A percentile compares a stretch with the other conserved stretches of the same genome.
Conservation (phyloP, 2,329 filamentous ascomycete species). For the Fusarium begoniae region DNA sequence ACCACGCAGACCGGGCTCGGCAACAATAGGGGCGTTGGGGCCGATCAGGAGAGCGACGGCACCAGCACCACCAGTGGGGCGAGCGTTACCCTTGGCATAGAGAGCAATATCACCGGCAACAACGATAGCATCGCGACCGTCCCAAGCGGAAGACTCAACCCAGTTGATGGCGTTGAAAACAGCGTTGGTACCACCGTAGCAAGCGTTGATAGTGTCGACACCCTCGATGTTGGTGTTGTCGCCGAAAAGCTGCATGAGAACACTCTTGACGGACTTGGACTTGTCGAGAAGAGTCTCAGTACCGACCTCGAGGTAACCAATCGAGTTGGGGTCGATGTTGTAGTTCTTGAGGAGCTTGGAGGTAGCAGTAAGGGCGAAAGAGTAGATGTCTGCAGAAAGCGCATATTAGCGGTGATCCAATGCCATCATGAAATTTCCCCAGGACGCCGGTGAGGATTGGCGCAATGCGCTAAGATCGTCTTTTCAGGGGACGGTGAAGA, state of each 20-base stretch:
- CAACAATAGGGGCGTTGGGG: slow-evolving; percentile 78
- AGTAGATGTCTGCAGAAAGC: slow-evolving; percentile 78
- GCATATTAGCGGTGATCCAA: slow-evolving; percentile 25
- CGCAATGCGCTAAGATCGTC: slow-evolving; percentile 9
- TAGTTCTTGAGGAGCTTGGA: slow-evolving; percentile 85
- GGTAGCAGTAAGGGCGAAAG: slow-evolving; percentile 79
- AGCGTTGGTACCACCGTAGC: slow-evolving; percentile 87
- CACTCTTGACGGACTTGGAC: slow-evolving; percentile 90
- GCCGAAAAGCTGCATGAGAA: slow-evolving; percentile 86
- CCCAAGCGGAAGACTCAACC: slow-evolving; percentile 88
- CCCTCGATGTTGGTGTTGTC: slow-evolving; percentile 87
- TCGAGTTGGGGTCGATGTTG: slow-evolving; percentile 79
- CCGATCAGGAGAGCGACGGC: slow-evolving; percentile 82
- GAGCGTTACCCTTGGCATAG: slow-evolving; percentile 84
- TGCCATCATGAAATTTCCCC: neutral
- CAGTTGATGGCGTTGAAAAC: slow-evolving; percentile 86
- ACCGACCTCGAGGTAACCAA: slow-evolving; percentile 85
- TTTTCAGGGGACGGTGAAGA: slow-evolving; percentile 16
- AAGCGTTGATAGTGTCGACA: slow-evolving; percentile 84
- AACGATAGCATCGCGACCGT: slow-evolving; percentile 82
- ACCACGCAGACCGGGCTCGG: slow-evolving; percentile 82
- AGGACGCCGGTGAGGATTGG: slow-evolving; percentile 8
- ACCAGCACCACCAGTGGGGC: slow-evolving; percentile 83
- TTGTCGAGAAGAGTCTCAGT: slow-evolving; percentile 89
- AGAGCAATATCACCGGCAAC: slow-evolving; percentile 85